Evolutionary conservation across 179 eudicot species (phyloP), one percentile per base, ranked within the genome.

Genomic region (Heliamphora pulchella): DNA sequence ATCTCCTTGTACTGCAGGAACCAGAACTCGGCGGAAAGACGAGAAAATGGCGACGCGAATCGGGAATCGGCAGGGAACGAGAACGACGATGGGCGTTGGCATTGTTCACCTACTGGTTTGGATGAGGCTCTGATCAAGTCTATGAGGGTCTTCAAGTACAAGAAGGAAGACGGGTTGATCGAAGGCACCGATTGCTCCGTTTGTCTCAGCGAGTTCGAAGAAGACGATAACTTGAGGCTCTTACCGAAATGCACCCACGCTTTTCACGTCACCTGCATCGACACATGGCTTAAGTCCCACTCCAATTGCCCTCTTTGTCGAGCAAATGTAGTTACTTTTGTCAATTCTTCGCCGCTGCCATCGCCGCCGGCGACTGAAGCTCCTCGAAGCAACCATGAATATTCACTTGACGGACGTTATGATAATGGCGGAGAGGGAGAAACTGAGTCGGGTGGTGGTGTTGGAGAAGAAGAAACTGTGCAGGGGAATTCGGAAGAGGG

Each of bases 281-380:
- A 92, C 77, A 89, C 88, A 62, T 93, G 97, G 97, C 71, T 93
- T 22, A 79, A 88, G 63, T 88, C 93, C 0, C 92, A 92, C 75
- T 86, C 81, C 82, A 92, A 86, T 58, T 93, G 97, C 46, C 98
- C 98, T 1, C 57, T 92, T 61, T 93, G 98, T 61, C 96, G 97
- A 1, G 91, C 94, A 31, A 31, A 31, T 31, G 31, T 31, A 31
- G 31, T 31, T 31, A 31, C 31, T 31, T 31, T 31, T 31, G 31
- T 31, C 31, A 31, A 31, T 31, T 31, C 31, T 31, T 31, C 0
- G 31, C 31, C 31, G 31, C 31, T 31, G 31, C 31, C 31, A 31
- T 31, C 0, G 31, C 31, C 31, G 31, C 31, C 31, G 31, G 31
- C 31, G 31, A 31, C 31, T 31, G 31, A 31, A 31, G 31, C 31